Base-by-base conservation (phyloP, 1,284 basidiomycete genomes). In the Afroboletus lepidellus region DNA sequence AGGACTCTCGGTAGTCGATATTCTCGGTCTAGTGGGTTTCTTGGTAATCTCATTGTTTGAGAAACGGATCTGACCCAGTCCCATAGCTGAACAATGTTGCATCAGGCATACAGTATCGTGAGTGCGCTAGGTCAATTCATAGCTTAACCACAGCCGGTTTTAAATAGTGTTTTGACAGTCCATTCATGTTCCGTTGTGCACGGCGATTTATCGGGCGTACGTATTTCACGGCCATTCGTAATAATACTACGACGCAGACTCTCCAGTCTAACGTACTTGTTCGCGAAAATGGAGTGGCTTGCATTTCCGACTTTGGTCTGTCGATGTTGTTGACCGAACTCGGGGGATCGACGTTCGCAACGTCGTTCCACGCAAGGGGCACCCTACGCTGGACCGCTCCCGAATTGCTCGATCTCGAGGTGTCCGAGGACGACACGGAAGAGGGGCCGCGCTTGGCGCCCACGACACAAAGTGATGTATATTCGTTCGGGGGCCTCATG, bases 361-460 rank as follows among this genome's bases (percentile, higher is more conserved):
- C 49, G 16, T 57, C 53, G 0, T 70, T 63, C 8, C 63, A 60
- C 6, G 60, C 61, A 9, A 59, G 62, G 3, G 69, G 70, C 1
- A 62, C 69, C 8, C 48, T 69, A 8, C 61, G 71, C 23, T 41
- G 37, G 37, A 39, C 37, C 8, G 23, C 37, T 12, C 37, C 21
- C 37, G 21, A 39, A 21, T 39, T 24, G 38, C 60, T 65, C 32
- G 51, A 20, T 11, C 48, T 46, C 38, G 37, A 9, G 8, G 16
- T 41, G n/a, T 15, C 45, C 18, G 51, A 53, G 23, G 42, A 41
- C 2, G 45, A 8, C 3, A 30, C 29, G 21, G 44, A 52, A 44
- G 45, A 36, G 13, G 45, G 34, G n/a, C 6, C 41, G 12, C 24
- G 16, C 24, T 13, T 25, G 4, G 30, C 16, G 1, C 51, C 61